Base-by-base conservation (phyloP, 768 basidiomycete species). In the Phallus indusiatus region DNA sequence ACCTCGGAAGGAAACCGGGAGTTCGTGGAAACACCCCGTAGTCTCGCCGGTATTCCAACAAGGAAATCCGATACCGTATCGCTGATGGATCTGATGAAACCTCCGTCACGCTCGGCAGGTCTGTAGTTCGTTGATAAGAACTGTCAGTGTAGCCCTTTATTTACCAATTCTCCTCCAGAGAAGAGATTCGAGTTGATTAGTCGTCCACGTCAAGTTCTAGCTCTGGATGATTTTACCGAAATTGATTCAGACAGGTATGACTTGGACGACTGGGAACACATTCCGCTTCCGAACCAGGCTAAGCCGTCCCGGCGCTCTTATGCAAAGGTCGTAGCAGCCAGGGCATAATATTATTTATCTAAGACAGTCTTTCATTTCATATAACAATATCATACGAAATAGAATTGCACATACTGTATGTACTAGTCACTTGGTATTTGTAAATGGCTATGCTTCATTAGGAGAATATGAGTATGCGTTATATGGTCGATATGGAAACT, bases 121-220 rank as follows among this genome's bases (percentile, higher is more conserved):
- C 22, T 50, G 49, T 20, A 51, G 57, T 59, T 10, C 1, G 47
- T 52, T n/a, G 50, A 50, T 1, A 24, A 17, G n/a, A 16, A 21
- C 28, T 51, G 36, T 16, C n/a, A 28, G 10, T 7, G 17, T 47
- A 36, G 47, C 34, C n/a, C 33, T 9, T n/a, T n/a, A 22, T 8
- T 24, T 12, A 37, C 12, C 48, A 51, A 4, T 51, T 12, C 1
- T 22, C 6, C 14, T 10, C 35, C 18, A 51, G 22, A 59, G 57
- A 50, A 20, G 50, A 53, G 36, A 50, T 59, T 59, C 20, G 57
- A 59, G 22, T 24, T 59, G 17, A 28, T 59, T 10, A 51, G 28
- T 21, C 57, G 57, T 17, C 57, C 57, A 17, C 57, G 57, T 51
- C 57, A 59, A 42, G 57, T 59, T 16, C 20, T 59, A n/a, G 49